phyloP scores from a whole-genome alignment of 2,329 filamentous ascomycete species.

The Colletotrichum endophyticum region DNA sequence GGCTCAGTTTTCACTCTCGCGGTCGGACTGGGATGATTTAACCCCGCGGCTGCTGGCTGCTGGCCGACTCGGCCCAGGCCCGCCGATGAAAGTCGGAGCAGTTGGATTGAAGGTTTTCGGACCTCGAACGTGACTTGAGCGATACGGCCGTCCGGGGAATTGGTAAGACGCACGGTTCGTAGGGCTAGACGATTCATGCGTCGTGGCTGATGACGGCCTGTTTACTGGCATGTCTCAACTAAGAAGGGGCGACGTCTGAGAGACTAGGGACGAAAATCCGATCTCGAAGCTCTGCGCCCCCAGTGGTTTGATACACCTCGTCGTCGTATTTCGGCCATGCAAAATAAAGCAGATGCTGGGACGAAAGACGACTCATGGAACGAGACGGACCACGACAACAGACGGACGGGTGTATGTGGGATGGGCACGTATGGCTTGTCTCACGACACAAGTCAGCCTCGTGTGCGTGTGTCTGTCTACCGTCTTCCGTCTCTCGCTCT shows the following conservation, averaged over 20 bases:
- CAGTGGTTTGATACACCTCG: not conserved
- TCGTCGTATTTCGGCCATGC: not conserved
- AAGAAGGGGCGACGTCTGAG: constrained; percentile 1
- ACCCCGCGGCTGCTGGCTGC: not conserved
- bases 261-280: constrained; percentile 5
- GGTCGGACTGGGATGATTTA: not conserved
- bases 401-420: not conserved
- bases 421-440: not conserved
- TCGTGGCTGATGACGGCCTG: not conserved
- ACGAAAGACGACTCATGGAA: not conserved
- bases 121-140: not conserved
- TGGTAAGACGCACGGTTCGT: constrained; percentile 12
- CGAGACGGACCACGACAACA: not conserved
- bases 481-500: not conserved
- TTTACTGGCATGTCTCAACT: constrained; percentile 17
- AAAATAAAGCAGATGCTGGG: not conserved
- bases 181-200: not conserved
- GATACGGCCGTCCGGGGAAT: not conserved
- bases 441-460: constrained; percentile 4
- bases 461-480: not conserved
- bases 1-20: not conserved
- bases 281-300: not conserved
- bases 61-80: constrained; percentile 2
- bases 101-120: not conserved
- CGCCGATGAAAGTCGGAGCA: not conserved